These are phyloP conservation scores for Periglandula ipomoeae DNA, from an alignment of 2,329 filamentous ascomycete species.

Conservation along the genomic window DNA sequence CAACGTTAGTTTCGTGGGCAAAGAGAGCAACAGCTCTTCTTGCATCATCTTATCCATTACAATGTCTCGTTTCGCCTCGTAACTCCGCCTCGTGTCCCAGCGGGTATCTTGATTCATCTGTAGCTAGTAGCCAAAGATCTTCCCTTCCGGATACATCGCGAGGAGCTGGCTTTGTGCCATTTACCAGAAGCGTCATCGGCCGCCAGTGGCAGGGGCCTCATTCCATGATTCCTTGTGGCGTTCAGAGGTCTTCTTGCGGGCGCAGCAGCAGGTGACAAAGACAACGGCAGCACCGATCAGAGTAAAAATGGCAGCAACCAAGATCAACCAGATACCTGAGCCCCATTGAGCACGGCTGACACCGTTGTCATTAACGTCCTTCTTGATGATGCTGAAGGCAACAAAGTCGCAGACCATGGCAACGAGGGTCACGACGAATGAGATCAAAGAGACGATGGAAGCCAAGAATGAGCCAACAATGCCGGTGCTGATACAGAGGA, in stretches of 20 bases:
- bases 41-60: background rate
- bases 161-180: background rate
- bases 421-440: slow-evolving; percentile 41
- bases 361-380: slow-evolving; percentile 42
- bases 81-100: too few species aligned
- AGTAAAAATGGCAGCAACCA: slow-evolving; percentile 45
- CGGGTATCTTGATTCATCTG: too few species aligned
- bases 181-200: slow-evolving; percentile 13
- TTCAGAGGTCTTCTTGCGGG: slow-evolving; percentile 26
- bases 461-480: slow-evolving; percentile 43
- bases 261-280: slow-evolving; percentile 52
- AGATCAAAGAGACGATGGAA: slow-evolving; percentile 38
- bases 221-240: slow-evolving; percentile 17
- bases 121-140: background rate
- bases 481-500: slow-evolving; percentile 43
- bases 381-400: slow-evolving; percentile 42
- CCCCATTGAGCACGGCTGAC: slow-evolving; percentile 39
- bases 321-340: slow-evolving; percentile 48
- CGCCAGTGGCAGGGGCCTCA: slow-evolving; percentile 6
- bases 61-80: background rate
- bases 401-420: slow-evolving; percentile 48
- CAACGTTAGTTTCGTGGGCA: background rate
- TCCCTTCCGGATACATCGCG: background rate
- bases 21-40: background rate
- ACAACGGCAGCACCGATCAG: slow-evolving; percentile 48